Evolutionary conservation across 306 rosid species (phyloP).

Genomic region (Pueraria montana): DNA sequence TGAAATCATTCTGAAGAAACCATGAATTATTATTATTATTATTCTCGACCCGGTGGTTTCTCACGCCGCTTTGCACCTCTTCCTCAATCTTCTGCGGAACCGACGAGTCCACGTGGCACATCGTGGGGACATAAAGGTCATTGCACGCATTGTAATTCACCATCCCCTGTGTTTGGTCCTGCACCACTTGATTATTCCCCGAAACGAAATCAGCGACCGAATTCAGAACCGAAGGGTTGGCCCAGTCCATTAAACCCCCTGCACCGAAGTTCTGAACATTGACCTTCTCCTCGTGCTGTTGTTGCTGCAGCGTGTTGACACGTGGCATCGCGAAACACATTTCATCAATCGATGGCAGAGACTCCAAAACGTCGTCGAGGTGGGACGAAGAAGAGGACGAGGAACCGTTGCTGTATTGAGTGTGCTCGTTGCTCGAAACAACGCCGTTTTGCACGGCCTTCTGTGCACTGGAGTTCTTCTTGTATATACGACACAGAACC

Average conservation of each 20-base stretch:
- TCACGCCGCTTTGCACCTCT: slow-evolving; percentile 86
- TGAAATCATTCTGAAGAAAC: slow-evolving; percentile 52
- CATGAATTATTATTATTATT: slow-evolving; percentile 50
- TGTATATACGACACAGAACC: slow-evolving; percentile 94
- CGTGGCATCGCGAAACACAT: slow-evolving; percentile 67
- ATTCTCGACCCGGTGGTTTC: slow-evolving; percentile 50
- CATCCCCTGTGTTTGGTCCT: slow-evolving; percentile 52
- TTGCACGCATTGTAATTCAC: slow-evolving; percentile 39
- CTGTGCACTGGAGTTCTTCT: slow-evolving; percentile 72
- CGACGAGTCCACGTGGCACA: slow-evolving; percentile 53
- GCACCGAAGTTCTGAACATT: slow-evolving; percentile 54
- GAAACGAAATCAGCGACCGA: slow-evolving; percentile 56
- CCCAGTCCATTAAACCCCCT: slow-evolving; percentile 72
- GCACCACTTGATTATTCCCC: slow-evolving; percentile 30
- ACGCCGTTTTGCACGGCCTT: slow-evolving; percentile 45
- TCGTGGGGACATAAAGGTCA: slow-evolving; percentile 63
- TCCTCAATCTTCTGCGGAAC: slow-evolving; percentile 59
- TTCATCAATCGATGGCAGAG: slow-evolving; percentile 74
- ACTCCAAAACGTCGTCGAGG: slow-evolving; percentile 80
- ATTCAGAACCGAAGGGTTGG: slow-evolving; percentile 61
- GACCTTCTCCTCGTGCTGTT: slow-evolving; percentile 43
- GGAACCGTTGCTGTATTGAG: slow-evolving; percentile 70
- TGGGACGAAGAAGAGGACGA: slow-evolving; percentile 74
- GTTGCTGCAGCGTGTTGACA: slow-evolving; percentile 57
- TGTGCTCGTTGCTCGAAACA: slow-evolving; percentile 63